These are phyloP conservation scores for Psilocybe cubensis DNA, from an alignment of 768 basidiomycete species.

Conservation along the genomic window DNA sequence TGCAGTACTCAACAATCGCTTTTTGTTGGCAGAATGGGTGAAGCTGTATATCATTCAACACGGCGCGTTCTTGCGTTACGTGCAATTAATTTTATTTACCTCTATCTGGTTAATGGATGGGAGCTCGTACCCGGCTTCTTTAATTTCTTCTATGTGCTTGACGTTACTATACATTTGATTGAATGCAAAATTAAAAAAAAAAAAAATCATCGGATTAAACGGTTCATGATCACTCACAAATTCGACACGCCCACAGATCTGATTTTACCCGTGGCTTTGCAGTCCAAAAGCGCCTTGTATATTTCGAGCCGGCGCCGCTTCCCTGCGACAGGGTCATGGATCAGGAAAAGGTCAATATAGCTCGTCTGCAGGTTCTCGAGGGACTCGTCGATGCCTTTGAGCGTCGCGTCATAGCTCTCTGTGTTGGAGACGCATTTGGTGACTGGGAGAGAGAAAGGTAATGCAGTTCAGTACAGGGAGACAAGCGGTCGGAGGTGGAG, in stretches of 20 bases:
- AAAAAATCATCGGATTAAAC: background rate
- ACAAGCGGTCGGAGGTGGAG: too few relatives aligned
- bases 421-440: conserved; percentile 59
- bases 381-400: conserved; percentile 49
- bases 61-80: background rate
- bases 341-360: conserved; percentile 45
- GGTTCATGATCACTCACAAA: conserved; percentile 48
- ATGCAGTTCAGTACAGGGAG: background rate
- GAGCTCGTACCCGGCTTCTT: conserved; percentile 58
- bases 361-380: background rate
- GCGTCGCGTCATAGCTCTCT: conserved; percentile 54
- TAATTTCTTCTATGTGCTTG: conserved; percentile 78
- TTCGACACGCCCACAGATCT: conserved; percentile 81
- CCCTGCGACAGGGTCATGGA: conserved; percentile 75
- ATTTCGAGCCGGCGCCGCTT: conserved; percentile 65
- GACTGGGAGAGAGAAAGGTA: conserved; percentile 39
- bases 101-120: conserved; percentile 86
- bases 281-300: conserved; percentile 70
- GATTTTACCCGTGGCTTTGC: conserved; percentile 65
- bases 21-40: conserved; percentile 85
- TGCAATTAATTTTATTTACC: conserved; percentile 34
- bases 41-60: conserved; percentile 43
- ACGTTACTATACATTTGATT: conserved; percentile 53
- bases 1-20: conserved; percentile 77
- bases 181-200: background rate